A percentile compares a stretch with the other conserved stretches of the same genome.
Conservation (phyloP, 106 monocot genomes). For the Acorus calamus region DNA sequence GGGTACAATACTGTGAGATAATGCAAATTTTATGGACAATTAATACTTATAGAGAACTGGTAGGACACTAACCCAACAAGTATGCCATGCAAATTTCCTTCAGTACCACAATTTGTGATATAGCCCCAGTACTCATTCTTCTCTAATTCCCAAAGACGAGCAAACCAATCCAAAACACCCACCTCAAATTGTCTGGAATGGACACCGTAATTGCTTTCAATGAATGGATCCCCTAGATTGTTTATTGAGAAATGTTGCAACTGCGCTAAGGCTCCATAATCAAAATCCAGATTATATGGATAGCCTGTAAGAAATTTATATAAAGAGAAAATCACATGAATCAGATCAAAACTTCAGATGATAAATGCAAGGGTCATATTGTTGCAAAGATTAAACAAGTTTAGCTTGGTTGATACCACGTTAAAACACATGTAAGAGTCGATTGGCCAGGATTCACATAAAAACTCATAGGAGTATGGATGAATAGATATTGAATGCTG, state of each 20-base stretch:
- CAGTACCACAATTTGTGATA: constrained; percentile 84
- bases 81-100: constrained; percentile 83
- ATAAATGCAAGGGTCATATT: no score
- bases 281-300: constrained; percentile 84
- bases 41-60: background rate
- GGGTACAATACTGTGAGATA: no score
- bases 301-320: constrained; percentile 33
- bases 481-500: no score
- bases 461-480: no score
- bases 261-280: constrained; percentile 62
- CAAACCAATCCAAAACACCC: constrained; percentile 80
- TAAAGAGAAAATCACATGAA: no score
- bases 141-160: constrained; percentile 78
- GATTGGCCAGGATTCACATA: no score
- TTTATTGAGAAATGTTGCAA: constrained; percentile 86
- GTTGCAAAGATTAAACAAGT: no score
- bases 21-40: no score
- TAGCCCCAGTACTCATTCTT: constrained; percentile 89
- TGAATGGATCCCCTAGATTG: constrained; percentile 88
- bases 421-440: no score
- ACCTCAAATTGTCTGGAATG: constrained; percentile 88
- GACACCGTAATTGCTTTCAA: constrained; percentile 81
- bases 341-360: no score
- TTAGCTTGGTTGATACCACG: no score
- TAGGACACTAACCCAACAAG: constrained; percentile 52